Conservation (phyloP, 2,329 filamentous ascomycete genomes). For the Paraphaeosphaeria sporulosa region DNA sequence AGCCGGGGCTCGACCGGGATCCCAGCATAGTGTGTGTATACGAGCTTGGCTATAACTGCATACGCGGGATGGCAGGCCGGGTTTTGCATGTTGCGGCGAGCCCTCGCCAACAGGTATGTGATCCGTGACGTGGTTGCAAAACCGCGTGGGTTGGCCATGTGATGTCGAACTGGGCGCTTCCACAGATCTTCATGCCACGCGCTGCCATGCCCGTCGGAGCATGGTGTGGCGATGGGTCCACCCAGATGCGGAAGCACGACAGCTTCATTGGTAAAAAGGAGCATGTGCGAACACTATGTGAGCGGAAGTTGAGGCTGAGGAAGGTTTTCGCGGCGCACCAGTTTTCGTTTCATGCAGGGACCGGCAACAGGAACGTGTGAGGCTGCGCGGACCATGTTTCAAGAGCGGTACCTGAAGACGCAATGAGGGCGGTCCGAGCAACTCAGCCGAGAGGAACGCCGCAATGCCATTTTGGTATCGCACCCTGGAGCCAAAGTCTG, state of each 20-base stretch:
- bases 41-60: not conserved
- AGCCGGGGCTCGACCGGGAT: not conserved
- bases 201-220: constrained; percentile 13
- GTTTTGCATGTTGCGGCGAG: constrained; percentile 10
- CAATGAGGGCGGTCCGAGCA: not conserved
- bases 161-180: not conserved
- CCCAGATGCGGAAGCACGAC: constrained; percentile 1
- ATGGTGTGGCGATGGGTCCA: not conserved
- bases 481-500: not conserved
- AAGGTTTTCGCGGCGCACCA: constrained; percentile 7
- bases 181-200: constrained; percentile 11
- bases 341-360: constrained; percentile 39
- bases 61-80: not conserved
- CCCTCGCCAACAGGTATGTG: not conserved
- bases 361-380: constrained; percentile 17
- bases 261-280: not conserved
- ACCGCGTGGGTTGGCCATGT: too few relatives aligned
- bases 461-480: not conserved
- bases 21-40: constrained; percentile 1
- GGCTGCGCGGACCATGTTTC: constrained; percentile 20
- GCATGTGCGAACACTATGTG: not conserved
- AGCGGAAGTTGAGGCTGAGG: constrained; percentile 20
- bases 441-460: constrained; percentile 7
- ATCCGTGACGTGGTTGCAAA: too few relatives aligned
- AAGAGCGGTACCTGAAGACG: constrained; percentile 10